Percentiles rank a stretch among this genome's conserved stretches.
phyloP scores from a whole-genome alignment of 2,329 filamentous ascomycete genomes.

The Colletotrichum liriopes region DNA sequence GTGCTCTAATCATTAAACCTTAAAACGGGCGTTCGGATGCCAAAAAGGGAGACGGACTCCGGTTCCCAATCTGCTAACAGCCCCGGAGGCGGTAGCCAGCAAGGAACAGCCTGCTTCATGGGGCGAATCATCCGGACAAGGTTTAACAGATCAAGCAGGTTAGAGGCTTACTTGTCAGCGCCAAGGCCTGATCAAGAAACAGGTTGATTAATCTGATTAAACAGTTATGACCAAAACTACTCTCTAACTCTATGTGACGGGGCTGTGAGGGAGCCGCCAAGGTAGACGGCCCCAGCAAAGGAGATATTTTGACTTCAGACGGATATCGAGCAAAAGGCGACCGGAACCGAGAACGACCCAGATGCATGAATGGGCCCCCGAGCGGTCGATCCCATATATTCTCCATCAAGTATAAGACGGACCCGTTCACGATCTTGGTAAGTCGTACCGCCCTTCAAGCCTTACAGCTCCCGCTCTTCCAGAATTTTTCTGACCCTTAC shows the following conservation, averaged over 20 bases:
- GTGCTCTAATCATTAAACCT: slow-evolving; percentile 27
- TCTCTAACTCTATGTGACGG: slow-evolving; percentile 1
- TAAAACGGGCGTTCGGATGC: slow-evolving; percentile 34
- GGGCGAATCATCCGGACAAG: slow-evolving; percentile 28
- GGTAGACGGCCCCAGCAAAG: background rate
- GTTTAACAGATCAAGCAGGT: slow-evolving; percentile 31
- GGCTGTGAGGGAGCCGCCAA: slow-evolving; percentile 19
- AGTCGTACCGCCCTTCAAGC: background rate
- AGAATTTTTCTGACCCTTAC: background rate
- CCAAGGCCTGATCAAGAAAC: slow-evolving; percentile 32
- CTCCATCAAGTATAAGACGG: slow-evolving; percentile 33
- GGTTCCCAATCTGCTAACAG: slow-evolving; percentile 23
- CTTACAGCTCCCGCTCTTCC: slow-evolving; percentile 7
- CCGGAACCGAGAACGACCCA: slow-evolving; percentile 3
- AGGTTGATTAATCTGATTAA: slow-evolving; percentile 39
- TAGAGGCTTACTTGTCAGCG: slow-evolving; percentile 27
- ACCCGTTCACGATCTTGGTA: slow-evolving; percentile 12
- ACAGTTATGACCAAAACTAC: slow-evolving; percentile 6
- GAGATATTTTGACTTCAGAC: background rate
- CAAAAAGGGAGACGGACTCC: slow-evolving; percentile 33
- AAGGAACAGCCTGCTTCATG: slow-evolving; percentile 26
- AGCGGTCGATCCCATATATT: slow-evolving; percentile 15
- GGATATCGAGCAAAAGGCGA: slow-evolving; percentile 23
- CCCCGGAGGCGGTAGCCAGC: background rate
- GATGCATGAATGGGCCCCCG: slow-evolving; percentile 1